Evolutionary conservation across 306 rosid species (phyloP).

Genomic region (Vicia villosa): DNA sequence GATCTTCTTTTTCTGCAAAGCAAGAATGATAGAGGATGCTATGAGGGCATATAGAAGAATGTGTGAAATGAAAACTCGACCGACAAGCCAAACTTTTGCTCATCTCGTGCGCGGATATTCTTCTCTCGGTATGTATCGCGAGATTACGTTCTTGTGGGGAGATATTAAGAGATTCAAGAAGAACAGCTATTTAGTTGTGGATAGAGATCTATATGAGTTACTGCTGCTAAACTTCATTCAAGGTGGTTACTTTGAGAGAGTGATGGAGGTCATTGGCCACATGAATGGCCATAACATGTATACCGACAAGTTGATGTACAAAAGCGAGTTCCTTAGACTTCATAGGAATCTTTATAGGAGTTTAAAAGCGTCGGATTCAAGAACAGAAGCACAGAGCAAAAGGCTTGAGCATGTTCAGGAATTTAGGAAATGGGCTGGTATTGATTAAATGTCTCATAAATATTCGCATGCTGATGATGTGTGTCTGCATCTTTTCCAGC

Average conservation of each 20-base stretch:
- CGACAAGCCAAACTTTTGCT: slow-evolving; percentile 62
- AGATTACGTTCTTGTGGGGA: slow-evolving; percentile 83
- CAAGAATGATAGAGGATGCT: slow-evolving; percentile 83
- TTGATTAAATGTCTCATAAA: slow-evolving; percentile 37
- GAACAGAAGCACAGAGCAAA: slow-evolving; percentile 75
- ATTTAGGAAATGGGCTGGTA: slow-evolving; percentile 72
- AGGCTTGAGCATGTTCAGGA: slow-evolving; percentile 69
- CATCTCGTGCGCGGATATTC: slow-evolving; percentile 57
- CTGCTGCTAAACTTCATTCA: slow-evolving; percentile 64
- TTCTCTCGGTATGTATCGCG: slow-evolving; percentile 70
- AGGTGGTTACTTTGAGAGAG: slow-evolving; percentile 96
- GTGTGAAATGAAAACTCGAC: slow-evolving; percentile 56
- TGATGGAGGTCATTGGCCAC: slow-evolving; percentile 70
- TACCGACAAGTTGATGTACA: slow-evolving; percentile 74
- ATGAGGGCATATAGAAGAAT: slow-evolving; percentile 71
- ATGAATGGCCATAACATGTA: slow-evolving; percentile 64
- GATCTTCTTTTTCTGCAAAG: slow-evolving; percentile 77
- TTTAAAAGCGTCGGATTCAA: slow-evolving; percentile 64
- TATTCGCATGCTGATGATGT: background rate
- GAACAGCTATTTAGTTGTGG: slow-evolving; percentile 39
- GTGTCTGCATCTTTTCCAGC: slow-evolving; percentile 23
- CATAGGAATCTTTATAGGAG: slow-evolving; percentile 76
- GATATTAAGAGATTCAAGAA: slow-evolving; percentile 76
- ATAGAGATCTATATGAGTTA: slow-evolving; percentile 70
- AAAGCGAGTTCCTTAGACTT: slow-evolving; percentile 68